phyloP scores from a whole-genome alignment of 2,329 filamentous ascomycete genomes.

The Rachicladosporium sp. region DNA sequence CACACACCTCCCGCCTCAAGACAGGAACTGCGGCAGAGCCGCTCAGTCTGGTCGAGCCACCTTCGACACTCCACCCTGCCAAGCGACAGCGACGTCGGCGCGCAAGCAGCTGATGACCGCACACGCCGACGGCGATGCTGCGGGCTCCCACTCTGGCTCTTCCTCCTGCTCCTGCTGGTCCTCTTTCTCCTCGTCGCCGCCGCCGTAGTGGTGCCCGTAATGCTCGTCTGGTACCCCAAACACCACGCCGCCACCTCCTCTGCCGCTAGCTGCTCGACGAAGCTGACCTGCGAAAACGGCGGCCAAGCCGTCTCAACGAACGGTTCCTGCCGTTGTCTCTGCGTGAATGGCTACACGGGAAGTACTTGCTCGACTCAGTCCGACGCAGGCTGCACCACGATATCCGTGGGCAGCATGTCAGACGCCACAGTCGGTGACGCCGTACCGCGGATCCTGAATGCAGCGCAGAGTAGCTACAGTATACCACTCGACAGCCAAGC shows the following conservation, averaged over 20 bases:
- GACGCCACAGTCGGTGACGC: conserved; percentile 66
- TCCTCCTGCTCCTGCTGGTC: conserved; percentile 54
- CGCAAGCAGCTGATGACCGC: not conserved
- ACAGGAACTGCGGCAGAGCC: conserved; percentile 1
- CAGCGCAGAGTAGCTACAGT: conserved; percentile 56
- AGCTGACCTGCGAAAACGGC: conserved; percentile 62
- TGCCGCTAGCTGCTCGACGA: conserved; percentile 42
- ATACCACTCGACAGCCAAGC: conserved; percentile 59
- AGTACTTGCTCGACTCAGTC: conserved; percentile 40
- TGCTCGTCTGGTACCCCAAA: conserved; percentile 47
- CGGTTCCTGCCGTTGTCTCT: conserved; percentile 67
- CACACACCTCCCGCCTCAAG: not conserved
- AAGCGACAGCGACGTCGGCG: conserved; percentile 18
- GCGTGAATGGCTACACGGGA: conserved; percentile 74
- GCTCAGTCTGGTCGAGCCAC: conserved; percentile 6
- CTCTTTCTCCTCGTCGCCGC: conserved; percentile 62
- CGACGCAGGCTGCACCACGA: conserved; percentile 46
- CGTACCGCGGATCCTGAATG: conserved; percentile 60
- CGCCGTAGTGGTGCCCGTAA: conserved; percentile 67
- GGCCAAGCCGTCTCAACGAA: conserved; percentile 61
- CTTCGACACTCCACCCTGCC: conserved; percentile 14
- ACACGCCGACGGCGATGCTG: conserved; percentile 52
- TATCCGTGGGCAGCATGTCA: conserved; percentile 29
- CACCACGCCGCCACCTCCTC: conserved; percentile 24
- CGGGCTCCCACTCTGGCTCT: conserved; percentile 72